phyloP scores from a whole-genome alignment of 2,329 filamentous ascomycete species.

The Fonsecaea erecta region DNA sequence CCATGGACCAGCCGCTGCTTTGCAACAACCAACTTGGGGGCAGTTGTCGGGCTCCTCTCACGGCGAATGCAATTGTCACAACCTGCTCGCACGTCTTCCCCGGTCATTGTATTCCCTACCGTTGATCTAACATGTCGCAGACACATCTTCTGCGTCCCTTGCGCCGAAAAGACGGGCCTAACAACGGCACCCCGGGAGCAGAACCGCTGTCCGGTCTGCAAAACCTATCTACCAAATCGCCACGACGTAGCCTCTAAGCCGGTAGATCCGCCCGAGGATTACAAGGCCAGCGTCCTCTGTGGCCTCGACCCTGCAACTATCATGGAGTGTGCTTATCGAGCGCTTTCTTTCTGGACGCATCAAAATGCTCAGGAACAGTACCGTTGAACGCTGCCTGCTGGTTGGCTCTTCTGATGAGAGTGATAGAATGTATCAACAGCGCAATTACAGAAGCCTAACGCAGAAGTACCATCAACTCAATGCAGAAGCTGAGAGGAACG shows the following conservation, averaged over 20 bases:
- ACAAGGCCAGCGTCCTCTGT: slow-evolving; percentile 83
- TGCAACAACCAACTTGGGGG: slow-evolving; percentile 70
- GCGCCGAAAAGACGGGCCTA: slow-evolving; percentile 70
- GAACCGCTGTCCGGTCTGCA: slow-evolving; percentile 76
- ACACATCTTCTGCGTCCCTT: slow-evolving; percentile 83
- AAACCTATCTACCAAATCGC: slow-evolving; percentile 67
- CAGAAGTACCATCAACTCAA: slow-evolving; percentile 72
- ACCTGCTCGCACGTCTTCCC: slow-evolving; percentile 72
- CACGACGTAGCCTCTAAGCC: slow-evolving; percentile 75
- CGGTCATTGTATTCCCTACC: not conserved
- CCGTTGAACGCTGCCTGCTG: not conserved
- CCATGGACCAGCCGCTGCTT: slow-evolving; percentile 77
- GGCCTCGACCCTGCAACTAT: slow-evolving; percentile 80
- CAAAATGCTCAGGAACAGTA: slow-evolving; percentile 84
- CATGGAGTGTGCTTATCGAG: slow-evolving; percentile 83
- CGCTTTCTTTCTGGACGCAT: slow-evolving; percentile 83
- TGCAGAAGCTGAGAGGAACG: slow-evolving; percentile 70
- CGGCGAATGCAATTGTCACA: slow-evolving; percentile 77
- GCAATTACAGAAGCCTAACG: slow-evolving; percentile 70
- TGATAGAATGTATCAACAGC: slow-evolving; percentile 74
- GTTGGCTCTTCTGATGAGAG: slow-evolving; percentile 8
- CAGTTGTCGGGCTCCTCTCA: slow-evolving; percentile 72
- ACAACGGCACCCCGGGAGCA: slow-evolving; percentile 58
- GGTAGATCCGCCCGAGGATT: slow-evolving; percentile 81
- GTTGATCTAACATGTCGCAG: slow-evolving; percentile 50